A percentile compares a stretch with the other conserved stretches of the same genome.
Evolutionary conservation across 495 filamentous ascomycete genomes (phyloP).

Genomic region (Oleoguttula mirabilis): DNA sequence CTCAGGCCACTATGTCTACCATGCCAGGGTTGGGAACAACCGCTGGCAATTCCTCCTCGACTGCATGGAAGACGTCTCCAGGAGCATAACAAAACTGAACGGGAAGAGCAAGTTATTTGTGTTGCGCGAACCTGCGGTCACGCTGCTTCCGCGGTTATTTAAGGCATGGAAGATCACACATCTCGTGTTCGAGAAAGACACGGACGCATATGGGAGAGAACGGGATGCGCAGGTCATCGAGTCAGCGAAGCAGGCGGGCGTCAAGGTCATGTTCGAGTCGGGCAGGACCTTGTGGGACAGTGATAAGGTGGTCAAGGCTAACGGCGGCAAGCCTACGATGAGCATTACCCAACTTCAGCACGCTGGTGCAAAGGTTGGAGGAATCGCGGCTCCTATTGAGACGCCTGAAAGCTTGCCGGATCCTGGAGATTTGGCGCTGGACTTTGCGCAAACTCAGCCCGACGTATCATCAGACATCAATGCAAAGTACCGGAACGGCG

Average conservation of each 20-base stretch:
- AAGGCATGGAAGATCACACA: slow-evolving; percentile 55
- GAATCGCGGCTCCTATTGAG: slow-evolving; percentile 43
- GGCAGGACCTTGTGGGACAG: slow-evolving; percentile 58
- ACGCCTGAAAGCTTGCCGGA: slow-evolving; percentile 44
- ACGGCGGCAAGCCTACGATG: slow-evolving; percentile 57
- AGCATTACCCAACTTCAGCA: slow-evolving; percentile 48
- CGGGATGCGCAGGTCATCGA: slow-evolving; percentile 43
- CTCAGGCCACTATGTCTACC: slow-evolving; percentile 67
- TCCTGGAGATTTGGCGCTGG: slow-evolving; percentile 45
- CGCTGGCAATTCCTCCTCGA: slow-evolving; percentile 58
- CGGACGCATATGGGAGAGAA: slow-evolving; percentile 52
- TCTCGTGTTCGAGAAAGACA: slow-evolving; percentile 63
- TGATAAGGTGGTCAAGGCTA: slow-evolving; percentile 49
- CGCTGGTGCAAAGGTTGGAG: slow-evolving; percentile 37
- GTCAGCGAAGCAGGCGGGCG: slow-evolving; percentile 47
- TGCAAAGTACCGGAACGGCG: slow-evolving; percentile 31
- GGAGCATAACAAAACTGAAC: slow-evolving; percentile 48
- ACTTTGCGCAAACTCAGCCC: slow-evolving; percentile 41
- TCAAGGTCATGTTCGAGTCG: slow-evolving; percentile 46
- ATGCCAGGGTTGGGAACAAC: slow-evolving; percentile 50
- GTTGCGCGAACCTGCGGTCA: slow-evolving; percentile 54
- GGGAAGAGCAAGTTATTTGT: slow-evolving; percentile 53
- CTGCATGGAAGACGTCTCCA: slow-evolving; percentile 51
- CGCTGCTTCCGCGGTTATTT: slow-evolving; percentile 54
- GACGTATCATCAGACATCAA: slow-evolving; percentile 43